These are phyloP conservation scores for Colletotrichum sp. DNA, from an alignment of 2,329 filamentous ascomycete genomes.

Conservation along the genomic window DNA sequence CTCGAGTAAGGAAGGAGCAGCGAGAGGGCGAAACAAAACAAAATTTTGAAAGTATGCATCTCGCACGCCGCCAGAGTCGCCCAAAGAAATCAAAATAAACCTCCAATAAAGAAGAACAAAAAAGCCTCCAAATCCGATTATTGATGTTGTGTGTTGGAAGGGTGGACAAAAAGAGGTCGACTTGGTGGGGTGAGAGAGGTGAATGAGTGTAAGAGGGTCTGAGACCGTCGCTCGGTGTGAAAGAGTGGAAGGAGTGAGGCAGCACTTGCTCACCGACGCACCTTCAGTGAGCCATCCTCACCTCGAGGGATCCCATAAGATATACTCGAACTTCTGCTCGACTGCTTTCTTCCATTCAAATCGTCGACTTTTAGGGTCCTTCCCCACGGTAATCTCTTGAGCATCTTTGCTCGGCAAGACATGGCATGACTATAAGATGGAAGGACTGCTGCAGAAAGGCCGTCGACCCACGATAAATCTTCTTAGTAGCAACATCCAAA, in stretches of 20 bases:
- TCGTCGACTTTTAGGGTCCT: background rate
- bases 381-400: background rate
- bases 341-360: background rate
- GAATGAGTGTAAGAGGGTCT: background rate
- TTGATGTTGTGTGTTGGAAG: background rate
- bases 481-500: background rate
- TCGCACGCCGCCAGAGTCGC: background rate
- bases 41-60: background rate
- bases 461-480: background rate
- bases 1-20: background rate
- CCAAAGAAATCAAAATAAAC: background rate
- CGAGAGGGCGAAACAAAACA: background rate
- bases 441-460: background rate
- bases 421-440: background rate
- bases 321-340: background rate
- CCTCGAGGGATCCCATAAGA: background rate
- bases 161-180: background rate
- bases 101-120: background rate
- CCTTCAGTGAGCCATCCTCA: background rate
- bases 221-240: background rate
- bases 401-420: background rate
- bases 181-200: background rate
- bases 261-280: background rate
- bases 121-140: background rate
- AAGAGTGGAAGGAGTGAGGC: background rate